Conservation (phyloP, 106 monocot genomes). For the Amphibolis antarctica region DNA sequence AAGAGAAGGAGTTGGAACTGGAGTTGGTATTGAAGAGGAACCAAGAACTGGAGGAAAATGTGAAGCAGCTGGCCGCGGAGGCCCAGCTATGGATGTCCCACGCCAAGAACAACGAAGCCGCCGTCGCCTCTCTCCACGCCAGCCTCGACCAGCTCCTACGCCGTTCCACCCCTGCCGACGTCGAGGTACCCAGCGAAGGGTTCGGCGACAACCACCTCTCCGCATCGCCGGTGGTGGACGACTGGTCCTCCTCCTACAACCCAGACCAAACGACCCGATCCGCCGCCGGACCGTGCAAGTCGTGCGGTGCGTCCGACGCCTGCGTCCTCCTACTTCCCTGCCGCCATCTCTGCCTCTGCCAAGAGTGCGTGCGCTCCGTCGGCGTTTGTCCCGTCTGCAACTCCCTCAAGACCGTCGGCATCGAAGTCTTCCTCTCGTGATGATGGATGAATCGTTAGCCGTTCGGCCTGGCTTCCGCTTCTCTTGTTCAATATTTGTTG, state of each 20-base stretch:
- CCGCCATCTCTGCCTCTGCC: constrained; percentile 54
- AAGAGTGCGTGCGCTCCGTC: constrained; percentile 24
- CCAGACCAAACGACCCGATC: background rate
- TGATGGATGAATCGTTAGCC: no score
- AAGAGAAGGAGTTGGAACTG: constrained; percentile 7
- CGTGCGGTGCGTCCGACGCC: constrained; percentile 34
- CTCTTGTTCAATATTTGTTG: no score
- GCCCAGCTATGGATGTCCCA: constrained; percentile 6
- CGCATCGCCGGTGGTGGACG: constrained; percentile 5
- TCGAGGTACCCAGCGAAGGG: constrained; percentile 9
- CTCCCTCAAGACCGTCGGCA: constrained; percentile 31
- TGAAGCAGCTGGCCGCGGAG: constrained; percentile 6
- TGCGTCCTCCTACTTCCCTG: constrained; percentile 58
- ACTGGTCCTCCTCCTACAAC: constrained; percentile 42
- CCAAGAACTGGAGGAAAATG: constrained; percentile 5
- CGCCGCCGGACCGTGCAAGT: constrained; percentile 20
- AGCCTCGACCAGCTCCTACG: constrained; percentile 9
- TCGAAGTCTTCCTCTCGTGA: constrained; percentile 32
- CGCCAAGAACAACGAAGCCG: constrained; percentile 9
- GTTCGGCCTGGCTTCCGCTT: no score
- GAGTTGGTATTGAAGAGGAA: background rate
- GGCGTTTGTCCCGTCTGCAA: constrained; percentile 46
- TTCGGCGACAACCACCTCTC: constrained; percentile 28
- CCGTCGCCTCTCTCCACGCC: background rate
- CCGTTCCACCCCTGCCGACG: background rate